These are phyloP conservation scores for Nematocida sp. DNA, from an alignment of 371 early-diverging fungal species.

Conservation along the genomic window DNA sequence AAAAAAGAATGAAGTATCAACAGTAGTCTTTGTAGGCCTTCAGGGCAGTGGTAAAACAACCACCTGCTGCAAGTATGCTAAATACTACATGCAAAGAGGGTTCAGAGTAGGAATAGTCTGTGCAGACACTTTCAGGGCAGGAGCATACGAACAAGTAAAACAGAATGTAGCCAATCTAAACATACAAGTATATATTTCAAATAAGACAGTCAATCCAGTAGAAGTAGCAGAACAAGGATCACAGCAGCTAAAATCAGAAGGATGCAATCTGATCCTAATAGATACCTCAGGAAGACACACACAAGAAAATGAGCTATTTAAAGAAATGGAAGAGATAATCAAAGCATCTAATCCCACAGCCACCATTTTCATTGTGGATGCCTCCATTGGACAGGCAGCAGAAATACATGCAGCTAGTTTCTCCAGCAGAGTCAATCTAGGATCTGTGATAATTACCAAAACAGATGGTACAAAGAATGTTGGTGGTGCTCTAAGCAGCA, in stretches of 20 bases:
- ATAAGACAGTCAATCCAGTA: constrained; percentile 86
- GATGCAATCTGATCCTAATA: constrained; percentile 92
- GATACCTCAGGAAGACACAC: constrained; percentile 97
- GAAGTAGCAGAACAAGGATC: constrained; percentile 86
- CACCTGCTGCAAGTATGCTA: constrained; percentile 90
- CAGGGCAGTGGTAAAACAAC: constrained; percentile 99
- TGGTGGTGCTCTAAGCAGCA: constrained; percentile 97
- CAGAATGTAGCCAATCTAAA: constrained; percentile 95
- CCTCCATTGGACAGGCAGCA: constrained; percentile 96
- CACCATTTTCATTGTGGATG: constrained; percentile 96
- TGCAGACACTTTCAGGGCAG: constrained; percentile 98
- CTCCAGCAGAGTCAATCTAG: constrained; percentile 85
- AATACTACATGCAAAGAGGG: constrained; percentile 87
- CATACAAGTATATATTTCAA: constrained; percentile 89
- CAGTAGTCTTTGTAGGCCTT: constrained; percentile 96
- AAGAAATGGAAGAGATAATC: constrained; percentile 92
- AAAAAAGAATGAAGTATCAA: constrained; percentile 73
- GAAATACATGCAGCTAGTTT: constrained; percentile 90
- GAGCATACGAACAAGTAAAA: constrained; percentile 97
- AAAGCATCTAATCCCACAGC: constrained; percentile 77
- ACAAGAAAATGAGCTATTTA: constrained; percentile 89
- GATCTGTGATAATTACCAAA: constrained; percentile 94
- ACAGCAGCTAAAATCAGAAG: constrained; percentile 82
- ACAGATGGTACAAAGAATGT: constrained; percentile 98
- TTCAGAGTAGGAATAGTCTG: constrained; percentile 92